Conservation (phyloP, 139 green algal species). For the Desmodesmus armatus region DNA sequence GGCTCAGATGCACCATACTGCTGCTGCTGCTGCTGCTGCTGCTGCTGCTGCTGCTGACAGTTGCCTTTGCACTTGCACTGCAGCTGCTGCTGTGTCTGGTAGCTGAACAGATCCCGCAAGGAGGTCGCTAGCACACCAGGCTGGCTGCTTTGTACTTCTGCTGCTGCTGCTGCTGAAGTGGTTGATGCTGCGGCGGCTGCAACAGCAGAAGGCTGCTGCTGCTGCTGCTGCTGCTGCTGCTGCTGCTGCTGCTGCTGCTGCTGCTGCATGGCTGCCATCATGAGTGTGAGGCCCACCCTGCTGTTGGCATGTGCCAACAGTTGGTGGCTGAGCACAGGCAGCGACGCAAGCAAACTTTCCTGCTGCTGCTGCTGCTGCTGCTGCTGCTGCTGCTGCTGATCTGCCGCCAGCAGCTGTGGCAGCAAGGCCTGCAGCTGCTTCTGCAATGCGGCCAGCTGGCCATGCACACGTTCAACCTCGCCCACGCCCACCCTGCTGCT, state of each 20-base stretch:
- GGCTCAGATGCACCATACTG: neutral
- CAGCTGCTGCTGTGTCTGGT: constrained; percentile 5
- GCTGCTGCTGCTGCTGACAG: neutral
- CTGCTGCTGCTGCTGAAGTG: constrained; percentile 29
- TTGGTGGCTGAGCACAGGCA: constrained; percentile 16
- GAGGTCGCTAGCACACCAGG: too few relatives aligned
- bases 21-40: neutral
- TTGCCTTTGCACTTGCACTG: neutral
- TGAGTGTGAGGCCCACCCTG: constrained; percentile 3
- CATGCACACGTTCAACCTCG: neutral
- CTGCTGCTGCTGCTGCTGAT: neutral
- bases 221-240: constrained; percentile 18
- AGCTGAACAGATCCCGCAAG: constrained; percentile 8
- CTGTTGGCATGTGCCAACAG: constrained; percentile 33
- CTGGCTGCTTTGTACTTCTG: neutral
- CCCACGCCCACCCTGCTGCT: neutral
- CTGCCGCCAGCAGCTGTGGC: neutral
- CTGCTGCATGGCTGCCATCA: neutral
- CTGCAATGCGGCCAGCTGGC: neutral
- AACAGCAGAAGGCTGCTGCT: neutral
- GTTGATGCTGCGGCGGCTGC: neutral
- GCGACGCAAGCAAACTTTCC: neutral
- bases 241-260: neutral
- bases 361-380: constrained; percentile 10
- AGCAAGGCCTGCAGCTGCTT: constrained; percentile 20